Percentiles rank a stretch among this genome's conserved stretches.
Evolutionary conservation across 345 rosid species (phyloP).

Genomic region (Boechera divaricarpa): DNA sequence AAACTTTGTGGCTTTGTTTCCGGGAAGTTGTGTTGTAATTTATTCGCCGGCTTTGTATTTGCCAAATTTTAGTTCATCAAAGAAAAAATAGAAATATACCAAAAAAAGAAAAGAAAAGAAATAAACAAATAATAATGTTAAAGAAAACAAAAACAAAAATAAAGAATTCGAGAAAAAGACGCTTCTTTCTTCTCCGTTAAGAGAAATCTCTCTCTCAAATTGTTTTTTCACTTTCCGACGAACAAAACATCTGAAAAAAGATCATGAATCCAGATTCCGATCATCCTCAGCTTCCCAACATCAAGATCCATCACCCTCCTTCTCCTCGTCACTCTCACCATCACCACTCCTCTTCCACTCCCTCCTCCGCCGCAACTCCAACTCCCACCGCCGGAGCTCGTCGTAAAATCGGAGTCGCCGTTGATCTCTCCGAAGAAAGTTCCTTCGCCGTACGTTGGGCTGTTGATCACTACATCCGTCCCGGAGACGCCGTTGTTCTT

Average conservation of each 20-base stretch:
- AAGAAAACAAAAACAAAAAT: background rate
- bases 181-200: slow-evolving; percentile 15
- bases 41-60: too few relatives aligned
- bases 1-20: too few relatives aligned
- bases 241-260: slow-evolving; percentile 18
- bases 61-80: too few relatives aligned
- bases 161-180: background rate
- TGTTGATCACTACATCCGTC: slow-evolving; percentile 84
- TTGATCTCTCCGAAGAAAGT: slow-evolving; percentile 87
- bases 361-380: slow-evolving; percentile 52
- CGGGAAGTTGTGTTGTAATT: too few relatives aligned
- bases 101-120: background rate
- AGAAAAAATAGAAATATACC: too few relatives aligned
- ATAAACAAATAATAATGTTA: background rate
- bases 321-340: slow-evolving; percentile 53
- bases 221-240: slow-evolving; percentile 15
- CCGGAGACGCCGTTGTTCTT: slow-evolving; percentile 91
- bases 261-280: slow-evolving; percentile 52
- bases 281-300: slow-evolving; percentile 74
- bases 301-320: slow-evolving; percentile 78
- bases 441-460: slow-evolving; percentile 94
- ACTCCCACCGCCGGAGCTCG: slow-evolving; percentile 90
- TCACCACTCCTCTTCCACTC: slow-evolving; percentile 47
- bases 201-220: background rate
- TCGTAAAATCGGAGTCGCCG: slow-evolving; percentile 89